phyloP scores from a whole-genome alignment of 805 yeast species.

The Candida germanica region DNA sequence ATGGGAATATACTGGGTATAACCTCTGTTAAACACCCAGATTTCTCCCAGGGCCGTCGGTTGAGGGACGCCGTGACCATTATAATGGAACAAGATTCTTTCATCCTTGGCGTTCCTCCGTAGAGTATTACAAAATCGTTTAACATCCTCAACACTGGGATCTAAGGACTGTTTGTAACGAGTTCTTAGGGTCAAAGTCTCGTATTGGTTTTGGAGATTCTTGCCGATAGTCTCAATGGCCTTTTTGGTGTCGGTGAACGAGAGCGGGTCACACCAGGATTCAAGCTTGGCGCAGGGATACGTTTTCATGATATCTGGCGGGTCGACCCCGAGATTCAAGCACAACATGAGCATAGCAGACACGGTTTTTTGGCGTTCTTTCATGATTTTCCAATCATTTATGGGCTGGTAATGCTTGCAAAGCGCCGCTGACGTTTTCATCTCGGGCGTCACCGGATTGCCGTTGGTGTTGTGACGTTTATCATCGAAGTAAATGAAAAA shows the following conservation, averaged over 20 bases:
- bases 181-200: slow-evolving; percentile 86
- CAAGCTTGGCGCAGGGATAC: slow-evolving; percentile 86
- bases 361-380: slow-evolving; percentile 90
- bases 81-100: slow-evolving; percentile 88
- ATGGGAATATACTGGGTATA: slow-evolving; percentile 98
- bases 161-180: slow-evolving; percentile 84
- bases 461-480: slow-evolving; percentile 88
- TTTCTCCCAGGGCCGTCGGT: slow-evolving; percentile 93
- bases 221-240: slow-evolving; percentile 89
- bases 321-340: slow-evolving; percentile 91
- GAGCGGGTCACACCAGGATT: slow-evolving; percentile 92
- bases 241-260: slow-evolving; percentile 79
- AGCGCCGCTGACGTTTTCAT: slow-evolving; percentile 42
- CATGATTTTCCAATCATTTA: slow-evolving; percentile 87
- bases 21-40: slow-evolving; percentile 97
- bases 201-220: slow-evolving; percentile 80
- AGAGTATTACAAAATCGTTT: slow-evolving; percentile 87
- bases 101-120: slow-evolving; percentile 89
- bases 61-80: slow-evolving; percentile 99
- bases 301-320: slow-evolving; percentile 96
- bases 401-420: slow-evolving; percentile 59
- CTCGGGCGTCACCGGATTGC: slow-evolving; percentile 65
- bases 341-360: slow-evolving; percentile 85
- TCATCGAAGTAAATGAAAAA: slow-evolving; percentile 86
- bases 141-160: slow-evolving; percentile 94